Evolutionary conservation across 805 yeast genomes (phyloP).

Genomic region (Myxozyma sirexii): DNA sequence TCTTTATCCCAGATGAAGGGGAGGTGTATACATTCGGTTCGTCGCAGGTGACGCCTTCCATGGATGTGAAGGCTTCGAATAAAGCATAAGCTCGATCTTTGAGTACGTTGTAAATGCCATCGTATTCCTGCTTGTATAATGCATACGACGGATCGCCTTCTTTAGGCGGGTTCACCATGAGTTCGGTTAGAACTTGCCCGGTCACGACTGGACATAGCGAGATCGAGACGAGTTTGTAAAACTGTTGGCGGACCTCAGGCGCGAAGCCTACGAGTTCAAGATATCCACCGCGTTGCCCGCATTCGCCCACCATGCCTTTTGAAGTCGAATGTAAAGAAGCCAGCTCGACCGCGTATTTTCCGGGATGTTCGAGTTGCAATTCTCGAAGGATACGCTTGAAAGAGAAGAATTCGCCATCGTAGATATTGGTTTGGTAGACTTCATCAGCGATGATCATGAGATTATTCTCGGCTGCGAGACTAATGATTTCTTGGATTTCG

Average conservation of each 20-base stretch:
- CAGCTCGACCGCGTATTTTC: constrained; percentile 72
- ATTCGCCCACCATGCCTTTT: constrained; percentile 96
- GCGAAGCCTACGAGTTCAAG: constrained; percentile 89
- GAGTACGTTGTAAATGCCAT: constrained; percentile 62
- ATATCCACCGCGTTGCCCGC: constrained; percentile 99
- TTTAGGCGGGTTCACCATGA: constrained; percentile 91
- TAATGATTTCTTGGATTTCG: constrained; percentile 70
- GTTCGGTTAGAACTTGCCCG: constrained; percentile 90
- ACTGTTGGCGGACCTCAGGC: constrained; percentile 66
- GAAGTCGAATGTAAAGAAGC: constrained; percentile 96
- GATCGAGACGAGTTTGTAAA: constrained; percentile 85
- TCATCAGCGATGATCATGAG: constrained; percentile 93
- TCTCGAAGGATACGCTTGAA: constrained; percentile 76
- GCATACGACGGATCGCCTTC: constrained; percentile 75
- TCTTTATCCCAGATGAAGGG: too few species aligned
- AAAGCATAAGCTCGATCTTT: constrained; percentile 63
- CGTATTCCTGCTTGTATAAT: constrained; percentile 63
- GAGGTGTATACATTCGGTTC: constrained; percentile 52
- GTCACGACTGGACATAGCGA: constrained; percentile 91
- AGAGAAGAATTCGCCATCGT: constrained; percentile 66
- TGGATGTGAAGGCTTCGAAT: constrained; percentile 66
- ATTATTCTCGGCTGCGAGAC: constrained; percentile 81
- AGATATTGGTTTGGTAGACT: constrained; percentile 93
- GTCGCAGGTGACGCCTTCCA: constrained; percentile 85
- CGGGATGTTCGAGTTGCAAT: constrained; percentile 57